phyloP scores from a whole-genome alignment of 2,329 filamentous ascomycete species.

The Sordariomycetes sp. region DNA sequence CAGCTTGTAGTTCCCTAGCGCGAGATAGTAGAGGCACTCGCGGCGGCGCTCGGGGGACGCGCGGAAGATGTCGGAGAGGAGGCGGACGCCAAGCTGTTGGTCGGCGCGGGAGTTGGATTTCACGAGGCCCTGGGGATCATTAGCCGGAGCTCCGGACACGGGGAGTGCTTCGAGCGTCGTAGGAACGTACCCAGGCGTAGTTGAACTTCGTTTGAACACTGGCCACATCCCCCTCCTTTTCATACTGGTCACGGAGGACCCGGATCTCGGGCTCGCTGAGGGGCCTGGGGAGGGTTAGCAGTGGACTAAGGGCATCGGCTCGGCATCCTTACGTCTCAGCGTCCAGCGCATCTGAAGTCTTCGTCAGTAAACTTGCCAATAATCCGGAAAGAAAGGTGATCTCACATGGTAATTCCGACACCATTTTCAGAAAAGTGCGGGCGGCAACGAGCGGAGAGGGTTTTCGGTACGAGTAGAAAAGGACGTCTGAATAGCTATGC shows the following conservation, averaged over 20 bases:
- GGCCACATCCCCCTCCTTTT: slow-evolving; percentile 95
- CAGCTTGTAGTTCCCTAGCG: slow-evolving; percentile 94
- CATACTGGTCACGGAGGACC: slow-evolving; percentile 87
- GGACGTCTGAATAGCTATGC: neutral
- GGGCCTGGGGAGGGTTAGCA: slow-evolving; percentile 43
- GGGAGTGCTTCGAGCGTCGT: neutral
- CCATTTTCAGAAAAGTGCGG: slow-evolving; percentile 23
- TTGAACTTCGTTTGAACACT: slow-evolving; percentile 99
- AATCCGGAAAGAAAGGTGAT: neutral
- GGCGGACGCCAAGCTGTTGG: slow-evolving; percentile 86
- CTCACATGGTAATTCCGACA: slow-evolving; percentile 38
- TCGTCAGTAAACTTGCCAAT: neutral
- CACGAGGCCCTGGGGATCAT: slow-evolving; percentile 71
- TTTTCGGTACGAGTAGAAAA: neutral
- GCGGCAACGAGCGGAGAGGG: neutral
- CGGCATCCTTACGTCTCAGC: slow-evolving; percentile 65
- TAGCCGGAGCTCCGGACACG: neutral
- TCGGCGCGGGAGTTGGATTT: slow-evolving; percentile 79
- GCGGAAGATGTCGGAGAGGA: slow-evolving; percentile 95
- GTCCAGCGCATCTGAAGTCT: slow-evolving; percentile 78
- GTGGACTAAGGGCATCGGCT: slow-evolving; percentile 5
- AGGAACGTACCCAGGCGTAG: slow-evolving; percentile 76
- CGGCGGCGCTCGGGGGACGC: slow-evolving; percentile 83
- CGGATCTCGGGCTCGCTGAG: slow-evolving; percentile 86
- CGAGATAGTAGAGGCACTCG: slow-evolving; percentile 97